phyloP scores from a whole-genome alignment of 2,329 filamentous ascomycete species.

The Pseudogymnoascus sp. region DNA sequence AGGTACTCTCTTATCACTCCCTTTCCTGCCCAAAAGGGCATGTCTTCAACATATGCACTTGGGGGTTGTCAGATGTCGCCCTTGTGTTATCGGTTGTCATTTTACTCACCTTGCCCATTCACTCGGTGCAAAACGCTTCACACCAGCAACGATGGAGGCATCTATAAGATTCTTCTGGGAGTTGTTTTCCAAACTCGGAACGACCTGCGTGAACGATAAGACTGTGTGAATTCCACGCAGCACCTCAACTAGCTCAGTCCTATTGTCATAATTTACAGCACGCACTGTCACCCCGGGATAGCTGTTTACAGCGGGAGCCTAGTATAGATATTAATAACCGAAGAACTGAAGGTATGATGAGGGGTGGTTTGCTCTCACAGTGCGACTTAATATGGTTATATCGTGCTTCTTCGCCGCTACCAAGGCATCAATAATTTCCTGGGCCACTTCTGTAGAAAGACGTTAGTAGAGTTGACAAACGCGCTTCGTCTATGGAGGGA shows the following conservation, averaged over 20 bases:
- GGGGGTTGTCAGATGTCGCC: constrained; percentile 14
- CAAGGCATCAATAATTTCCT: constrained; percentile 44
- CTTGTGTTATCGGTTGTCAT: not conserved
- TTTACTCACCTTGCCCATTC: constrained; percentile 24
- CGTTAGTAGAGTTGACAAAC: not conserved
- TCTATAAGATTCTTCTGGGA: constrained; percentile 37
- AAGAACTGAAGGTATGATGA: not conserved
- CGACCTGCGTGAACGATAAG: constrained; percentile 37
- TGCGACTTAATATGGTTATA: constrained; percentile 43
- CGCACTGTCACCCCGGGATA: constrained; percentile 32
- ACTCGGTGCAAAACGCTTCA: constrained; percentile 36
- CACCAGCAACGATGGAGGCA: constrained; percentile 32
- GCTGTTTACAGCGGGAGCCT: constrained; percentile 17
- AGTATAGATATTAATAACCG: constrained; percentile 11
- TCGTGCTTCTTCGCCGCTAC: constrained; percentile 43
- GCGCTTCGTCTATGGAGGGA: not conserved
- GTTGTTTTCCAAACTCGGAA: constrained; percentile 18
- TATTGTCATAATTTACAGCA: constrained; percentile 37
- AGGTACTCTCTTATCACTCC: constrained; percentile 34
- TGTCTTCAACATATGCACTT: constrained; percentile 24
- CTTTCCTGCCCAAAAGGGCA: constrained; percentile 36
- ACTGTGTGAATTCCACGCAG: constrained; percentile 43
- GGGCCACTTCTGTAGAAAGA: constrained; percentile 39
- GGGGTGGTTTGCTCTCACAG: constrained; percentile 26
- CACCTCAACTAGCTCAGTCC: constrained; percentile 27